phyloP scores from a whole-genome alignment of 345 rosid species.

The Citrus reticulata region DNA sequence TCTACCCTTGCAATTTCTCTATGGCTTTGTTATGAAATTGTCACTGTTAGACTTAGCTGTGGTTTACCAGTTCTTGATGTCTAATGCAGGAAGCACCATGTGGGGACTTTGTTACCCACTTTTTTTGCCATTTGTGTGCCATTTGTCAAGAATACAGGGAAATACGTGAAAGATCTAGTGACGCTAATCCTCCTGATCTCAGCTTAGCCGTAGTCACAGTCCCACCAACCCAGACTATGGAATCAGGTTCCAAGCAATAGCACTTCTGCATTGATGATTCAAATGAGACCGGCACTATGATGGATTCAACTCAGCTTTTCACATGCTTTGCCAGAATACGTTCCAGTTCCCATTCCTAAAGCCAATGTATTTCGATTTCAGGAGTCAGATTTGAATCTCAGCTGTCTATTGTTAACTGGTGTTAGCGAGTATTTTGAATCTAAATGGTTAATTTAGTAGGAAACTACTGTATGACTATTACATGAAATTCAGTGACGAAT shows the following conservation, averaged over 20 bases:
- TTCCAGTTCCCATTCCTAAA: not conserved
- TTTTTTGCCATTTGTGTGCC: slow-evolving; percentile 90
- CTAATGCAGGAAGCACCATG: slow-evolving; percentile 82
- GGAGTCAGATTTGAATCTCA: not conserved
- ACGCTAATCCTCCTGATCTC: slow-evolving; percentile 32
- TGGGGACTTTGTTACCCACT: slow-evolving; percentile 74
- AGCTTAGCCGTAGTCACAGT: slow-evolving; percentile 48
- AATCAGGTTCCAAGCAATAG: slow-evolving; percentile 21
- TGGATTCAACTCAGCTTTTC: not conserved
- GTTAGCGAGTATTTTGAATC: not conserved
- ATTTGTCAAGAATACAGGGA: slow-evolving; percentile 91
- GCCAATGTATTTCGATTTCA: not conserved
- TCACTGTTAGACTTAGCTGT: not conserved
- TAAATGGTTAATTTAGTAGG: not conserved
- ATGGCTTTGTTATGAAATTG: not conserved
- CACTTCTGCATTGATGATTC: not conserved
- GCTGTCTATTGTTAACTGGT: not conserved
- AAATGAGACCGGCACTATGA: not conserved
- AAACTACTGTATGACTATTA: not conserved
- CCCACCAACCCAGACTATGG: slow-evolving; percentile 65
- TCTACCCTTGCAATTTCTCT: not conserved
- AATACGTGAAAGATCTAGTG: slow-evolving; percentile 52
- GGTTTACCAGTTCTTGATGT: not conserved
- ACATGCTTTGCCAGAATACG: not conserved
- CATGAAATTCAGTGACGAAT: not conserved